These are phyloP conservation scores for Dothiorella sarmentorum DNA, from an alignment of 2,329 filamentous ascomycete genomes.

Conservation along the genomic window DNA sequence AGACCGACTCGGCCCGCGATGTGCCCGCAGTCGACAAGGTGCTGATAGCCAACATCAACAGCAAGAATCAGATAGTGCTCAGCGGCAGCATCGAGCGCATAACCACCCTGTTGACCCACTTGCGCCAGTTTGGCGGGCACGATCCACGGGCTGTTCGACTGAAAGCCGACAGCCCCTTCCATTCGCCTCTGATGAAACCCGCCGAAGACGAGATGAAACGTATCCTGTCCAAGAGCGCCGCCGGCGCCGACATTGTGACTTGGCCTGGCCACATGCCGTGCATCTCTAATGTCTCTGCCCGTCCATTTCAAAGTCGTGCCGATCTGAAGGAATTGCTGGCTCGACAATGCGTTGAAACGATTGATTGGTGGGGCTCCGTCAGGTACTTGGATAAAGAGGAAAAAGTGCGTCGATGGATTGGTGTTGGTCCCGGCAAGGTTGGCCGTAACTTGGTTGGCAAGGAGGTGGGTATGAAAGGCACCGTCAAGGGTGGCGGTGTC, in stretches of 20 bases:
- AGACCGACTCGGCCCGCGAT: constrained; percentile 64
- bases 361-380: constrained; percentile 92
- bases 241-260: constrained; percentile 62
- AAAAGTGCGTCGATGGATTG: constrained; percentile 80
- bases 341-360: constrained; percentile 82
- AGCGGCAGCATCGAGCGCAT: constrained; percentile 84
- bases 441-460: constrained; percentile 91
- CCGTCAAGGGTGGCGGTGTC: constrained; percentile 82
- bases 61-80: constrained; percentile 92
- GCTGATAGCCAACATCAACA: constrained; percentile 89
- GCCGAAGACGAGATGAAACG: constrained; percentile 71
- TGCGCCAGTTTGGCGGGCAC: constrained; percentile 85
- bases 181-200: constrained; percentile 87
- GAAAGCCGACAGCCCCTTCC: constrained; percentile 85
- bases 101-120: constrained; percentile 73
- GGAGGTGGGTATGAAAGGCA: constrained; percentile 84
- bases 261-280: constrained; percentile 76
- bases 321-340: constrained; percentile 77
- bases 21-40: constrained; percentile 80
- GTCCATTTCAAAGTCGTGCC: constrained; percentile 69
- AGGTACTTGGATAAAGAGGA: constrained; percentile 81
- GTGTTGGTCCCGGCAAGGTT: constrained; percentile 90
- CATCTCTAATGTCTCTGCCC: constrained; percentile 80
- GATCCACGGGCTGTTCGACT: constrained; percentile 84
- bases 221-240: constrained; percentile 60